Evolutionary conservation across 106 monocot species (phyloP), one percentile per base, ranked within the genome.

Genomic region (Alisma plantagoaquatica): DNA sequence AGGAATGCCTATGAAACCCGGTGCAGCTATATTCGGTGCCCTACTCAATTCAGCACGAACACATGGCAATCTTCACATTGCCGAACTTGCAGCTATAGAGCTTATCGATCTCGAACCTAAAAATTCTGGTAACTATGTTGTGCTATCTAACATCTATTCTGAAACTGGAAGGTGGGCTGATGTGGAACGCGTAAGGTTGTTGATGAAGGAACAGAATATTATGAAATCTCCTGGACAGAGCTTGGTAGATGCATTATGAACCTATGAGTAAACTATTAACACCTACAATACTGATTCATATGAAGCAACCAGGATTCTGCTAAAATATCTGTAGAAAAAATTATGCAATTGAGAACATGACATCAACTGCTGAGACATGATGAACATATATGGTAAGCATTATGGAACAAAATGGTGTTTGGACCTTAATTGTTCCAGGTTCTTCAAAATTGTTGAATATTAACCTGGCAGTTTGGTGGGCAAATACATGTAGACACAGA

Each of bases 71-170:
- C 15, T 53, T 19, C 26, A n/a, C 9, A 16, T 76, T 30, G 75
- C 60, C 2, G 65, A 64, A 31, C 9, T 31, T 33, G 65, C 60
- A 29, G 65, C 53, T 1, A 65, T 46, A 30, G 27, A 65, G 29
- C 70, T 70, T 18, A 47, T 75, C 0, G 60, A 59, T 8, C 27
- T 76, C 9, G 69, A 65, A 33, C 60, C 70, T 9, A 33, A 31
- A 52, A 76, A 60, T 47, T 59, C 70, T 1, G 75, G 65, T 2
- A 54, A 70, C 20, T 70, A 76, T 54, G 59, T 65, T 11, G 24
- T 76, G 46, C 22, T 76, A 16, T 54, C 75, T 0, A 76, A 76
- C 10, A 29, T 65, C 9, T 76, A 70, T 53, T 59, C 75, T 12
- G 59, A 70, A 24, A 53, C 41, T 2, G 69, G 65, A 6, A 23